Evolutionary conservation across 2,329 filamentous ascomycete species (phyloP).

Genomic region (Orbilia oligospora): DNA sequence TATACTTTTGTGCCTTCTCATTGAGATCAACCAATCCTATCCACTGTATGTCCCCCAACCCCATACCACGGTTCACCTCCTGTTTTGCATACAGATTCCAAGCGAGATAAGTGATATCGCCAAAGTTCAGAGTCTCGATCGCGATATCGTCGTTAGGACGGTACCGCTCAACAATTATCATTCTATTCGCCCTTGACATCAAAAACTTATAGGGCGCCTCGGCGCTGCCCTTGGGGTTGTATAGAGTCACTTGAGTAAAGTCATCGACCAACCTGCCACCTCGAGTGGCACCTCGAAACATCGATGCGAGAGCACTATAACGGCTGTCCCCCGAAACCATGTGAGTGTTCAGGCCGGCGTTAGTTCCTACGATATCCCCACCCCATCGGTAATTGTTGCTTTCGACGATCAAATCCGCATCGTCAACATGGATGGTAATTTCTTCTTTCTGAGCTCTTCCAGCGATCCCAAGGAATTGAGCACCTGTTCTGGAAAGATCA

Average conservation of each 20-base stretch:
- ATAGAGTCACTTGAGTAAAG: constrained; percentile 8
- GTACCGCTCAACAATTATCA: constrained; percentile 8
- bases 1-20: not conserved
- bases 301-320: constrained; percentile 1
- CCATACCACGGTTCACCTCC: not conserved
- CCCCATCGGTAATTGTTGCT: not conserved
- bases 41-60: not conserved
- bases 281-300: not conserved
- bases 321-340: not conserved
- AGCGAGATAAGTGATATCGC: not conserved
- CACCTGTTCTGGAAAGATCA: not conserved
- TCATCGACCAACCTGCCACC: not conserved
- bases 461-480: not conserved
- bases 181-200: constrained; percentile 6
- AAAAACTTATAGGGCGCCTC: constrained; percentile 3
- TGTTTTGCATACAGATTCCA: not conserved
- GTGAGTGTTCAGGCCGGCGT: not conserved
- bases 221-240: constrained; percentile 10
- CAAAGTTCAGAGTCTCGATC: not conserved
- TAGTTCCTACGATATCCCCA: not conserved
- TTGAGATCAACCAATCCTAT: constrained; percentile 1
- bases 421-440: constrained; percentile 1
- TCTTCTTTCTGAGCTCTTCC: not conserved
- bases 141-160: not conserved
- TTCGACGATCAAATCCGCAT: not conserved